Percentiles rank a stretch among this genome's conserved stretches.
Evolutionary conservation across 768 basidiomycete species (phyloP).

Genomic region (Udeniomyces megalosporus): DNA sequence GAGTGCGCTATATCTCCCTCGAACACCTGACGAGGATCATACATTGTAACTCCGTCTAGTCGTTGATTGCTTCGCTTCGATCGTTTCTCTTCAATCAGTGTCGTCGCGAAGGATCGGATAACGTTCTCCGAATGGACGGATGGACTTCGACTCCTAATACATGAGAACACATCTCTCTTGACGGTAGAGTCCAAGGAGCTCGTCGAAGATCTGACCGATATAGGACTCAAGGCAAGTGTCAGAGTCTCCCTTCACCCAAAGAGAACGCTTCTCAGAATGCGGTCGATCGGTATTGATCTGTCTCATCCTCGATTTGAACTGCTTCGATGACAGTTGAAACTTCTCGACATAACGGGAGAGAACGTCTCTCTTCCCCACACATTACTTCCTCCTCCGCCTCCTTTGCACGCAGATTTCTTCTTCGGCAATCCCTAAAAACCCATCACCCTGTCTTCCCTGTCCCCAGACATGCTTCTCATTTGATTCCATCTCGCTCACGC

Average conservation of each 20-base stretch:
- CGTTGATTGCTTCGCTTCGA: neutral
- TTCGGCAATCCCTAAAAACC: constrained; percentile 37
- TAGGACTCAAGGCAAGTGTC: constrained; percentile 54
- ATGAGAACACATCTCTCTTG: constrained; percentile 64
- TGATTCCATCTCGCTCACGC: too few relatives aligned
- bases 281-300: neutral
- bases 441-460: too few relatives aligned
- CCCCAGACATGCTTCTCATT: too few relatives aligned
- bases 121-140: constrained; percentile 91
- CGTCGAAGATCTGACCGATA: constrained; percentile 69
- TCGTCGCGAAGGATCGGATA: constrained; percentile 58
- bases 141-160: constrained; percentile 69
- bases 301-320: neutral
- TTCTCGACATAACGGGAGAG: constrained; percentile 67
- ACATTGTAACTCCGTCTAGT: too few relatives aligned
- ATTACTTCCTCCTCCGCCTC: constrained; percentile 59
- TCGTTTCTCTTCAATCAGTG: constrained; percentile 19
- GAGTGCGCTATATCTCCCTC: too few relatives aligned
- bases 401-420: constrained; percentile 65
- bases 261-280: too few relatives aligned
- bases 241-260: neutral
- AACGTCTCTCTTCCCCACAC: constrained; percentile 75
- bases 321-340: constrained; percentile 21
- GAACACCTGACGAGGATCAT: too few relatives aligned
- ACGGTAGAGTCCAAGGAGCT: constrained; percentile 75